Conservation (phyloP, 2,329 filamentous ascomycete species). For the Fusarium sp. region DNA sequence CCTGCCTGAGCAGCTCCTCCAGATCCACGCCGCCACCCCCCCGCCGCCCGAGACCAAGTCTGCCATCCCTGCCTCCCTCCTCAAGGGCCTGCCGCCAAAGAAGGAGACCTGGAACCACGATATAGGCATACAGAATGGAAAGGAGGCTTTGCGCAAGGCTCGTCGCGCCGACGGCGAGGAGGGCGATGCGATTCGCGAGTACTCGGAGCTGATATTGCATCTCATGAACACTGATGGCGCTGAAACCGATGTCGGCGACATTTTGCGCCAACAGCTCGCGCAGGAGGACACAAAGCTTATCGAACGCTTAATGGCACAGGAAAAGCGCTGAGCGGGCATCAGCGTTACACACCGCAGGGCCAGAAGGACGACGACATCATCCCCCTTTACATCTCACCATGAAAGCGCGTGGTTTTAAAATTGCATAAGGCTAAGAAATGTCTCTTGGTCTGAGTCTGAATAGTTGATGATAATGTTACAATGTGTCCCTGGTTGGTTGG, state of each 20-base stretch:
- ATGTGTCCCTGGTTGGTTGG: slow-evolving; percentile 33
- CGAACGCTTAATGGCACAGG: slow-evolving; percentile 57
- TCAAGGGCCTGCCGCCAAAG: slow-evolving; percentile 47
- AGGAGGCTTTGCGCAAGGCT: slow-evolving; percentile 60
- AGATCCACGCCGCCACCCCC: slow-evolving; percentile 60
- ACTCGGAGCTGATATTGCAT: slow-evolving; percentile 63
- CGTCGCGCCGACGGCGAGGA: slow-evolving; percentile 60
- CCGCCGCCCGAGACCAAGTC: slow-evolving; percentile 50
- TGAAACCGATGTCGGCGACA: slow-evolving; percentile 46
- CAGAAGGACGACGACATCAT: neutral
- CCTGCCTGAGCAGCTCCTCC: slow-evolving; percentile 56
- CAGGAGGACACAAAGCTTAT: slow-evolving; percentile 60
- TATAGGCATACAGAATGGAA: slow-evolving; percentile 63
- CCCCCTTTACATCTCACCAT: neutral
- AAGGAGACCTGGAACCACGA: slow-evolving; percentile 64
- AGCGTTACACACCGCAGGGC: neutral
- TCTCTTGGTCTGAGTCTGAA: slow-evolving; percentile 16
- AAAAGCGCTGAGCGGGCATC: slow-evolving; percentile 44
- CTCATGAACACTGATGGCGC: slow-evolving; percentile 52
- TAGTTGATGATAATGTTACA: slow-evolving; percentile 32
- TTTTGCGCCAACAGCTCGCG: slow-evolving; percentile 56
- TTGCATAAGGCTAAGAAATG: slow-evolving; percentile 1
- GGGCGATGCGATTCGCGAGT: slow-evolving; percentile 67
- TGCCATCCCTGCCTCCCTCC: slow-evolving; percentile 47
- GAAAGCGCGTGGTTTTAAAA: neutral